Percentiles rank a stretch among this genome's conserved stretches.
Evolutionary conservation across 148 eudicot species (phyloP).

Genomic region (Chenopodium quinoa): DNA sequence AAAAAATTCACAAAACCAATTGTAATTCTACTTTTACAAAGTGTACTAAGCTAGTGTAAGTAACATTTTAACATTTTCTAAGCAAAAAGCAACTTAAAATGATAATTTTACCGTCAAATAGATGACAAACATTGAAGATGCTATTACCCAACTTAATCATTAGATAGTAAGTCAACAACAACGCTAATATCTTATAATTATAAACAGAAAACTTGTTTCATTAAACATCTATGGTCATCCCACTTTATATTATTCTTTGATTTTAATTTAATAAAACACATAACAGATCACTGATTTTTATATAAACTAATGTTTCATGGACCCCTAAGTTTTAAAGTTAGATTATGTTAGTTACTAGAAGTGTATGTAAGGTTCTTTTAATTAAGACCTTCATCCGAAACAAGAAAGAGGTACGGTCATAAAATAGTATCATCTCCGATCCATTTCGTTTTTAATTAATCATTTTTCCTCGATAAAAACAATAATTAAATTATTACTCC

Average conservation of each 20-base stretch:
- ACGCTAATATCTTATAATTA: neutral
- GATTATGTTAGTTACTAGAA: conserved; percentile 9
- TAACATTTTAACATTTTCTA: neutral
- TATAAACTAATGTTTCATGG: neutral
- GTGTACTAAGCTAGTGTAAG: too few relatives aligned
- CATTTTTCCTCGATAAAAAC: too few relatives aligned
- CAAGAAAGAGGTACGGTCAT: neutral
- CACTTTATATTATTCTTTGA: neutral
- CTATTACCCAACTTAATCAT: neutral
- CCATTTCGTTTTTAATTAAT: neutral
- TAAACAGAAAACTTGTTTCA: neutral
- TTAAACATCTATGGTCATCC: neutral
- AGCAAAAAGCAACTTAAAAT: neutral
- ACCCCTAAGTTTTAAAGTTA: neutral
- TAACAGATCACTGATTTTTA: neutral
- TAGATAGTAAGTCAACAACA: conserved; percentile 1
- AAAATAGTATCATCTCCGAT: neutral
- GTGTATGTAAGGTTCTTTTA: neutral
- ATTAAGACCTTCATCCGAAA: neutral
- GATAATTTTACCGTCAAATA: neutral
- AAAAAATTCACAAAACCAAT: too few relatives aligned
- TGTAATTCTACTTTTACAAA: too few relatives aligned
- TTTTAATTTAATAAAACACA: neutral
- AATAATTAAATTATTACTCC: too few relatives aligned
- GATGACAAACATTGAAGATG: neutral